Percentiles rank a stretch among this genome's conserved stretches.
These are phyloP conservation scores for Infundibulicybe gibba DNA, from an alignment of 768 basidiomycete species.

Conservation along the genomic window DNA sequence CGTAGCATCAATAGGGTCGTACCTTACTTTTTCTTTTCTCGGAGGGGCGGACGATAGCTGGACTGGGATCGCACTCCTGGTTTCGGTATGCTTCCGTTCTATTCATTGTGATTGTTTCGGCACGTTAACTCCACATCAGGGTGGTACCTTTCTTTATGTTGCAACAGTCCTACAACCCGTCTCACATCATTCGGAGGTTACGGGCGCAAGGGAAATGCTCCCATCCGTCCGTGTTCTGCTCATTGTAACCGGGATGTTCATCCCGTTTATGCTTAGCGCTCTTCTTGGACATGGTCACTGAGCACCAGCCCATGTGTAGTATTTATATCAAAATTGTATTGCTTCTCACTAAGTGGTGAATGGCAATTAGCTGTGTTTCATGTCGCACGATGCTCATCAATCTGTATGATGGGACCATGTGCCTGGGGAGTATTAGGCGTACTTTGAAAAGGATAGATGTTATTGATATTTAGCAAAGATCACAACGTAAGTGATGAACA, in stretches of 20 bases:
- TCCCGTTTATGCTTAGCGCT: conserved; percentile 58
- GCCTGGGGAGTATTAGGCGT: no score
- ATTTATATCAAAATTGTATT: no score
- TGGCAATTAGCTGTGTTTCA: no score
- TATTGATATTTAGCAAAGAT: no score
- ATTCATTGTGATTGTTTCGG: background rate
- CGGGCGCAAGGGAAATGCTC: conserved; percentile 38
- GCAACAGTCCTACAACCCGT: conserved; percentile 86
- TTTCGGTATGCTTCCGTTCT: conserved; percentile 59
- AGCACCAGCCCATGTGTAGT: background rate
- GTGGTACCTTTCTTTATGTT: conserved; percentile 93
- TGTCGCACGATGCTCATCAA: no score
- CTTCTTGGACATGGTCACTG: conserved; percentile 63
- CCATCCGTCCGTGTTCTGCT: conserved; percentile 45
- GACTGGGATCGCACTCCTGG: conserved; percentile 75
- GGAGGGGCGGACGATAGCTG: conserved; percentile 45
- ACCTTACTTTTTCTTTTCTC: conserved; percentile 55
- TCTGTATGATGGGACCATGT: no score
- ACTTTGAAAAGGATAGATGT: no score
- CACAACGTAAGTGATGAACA: no score
- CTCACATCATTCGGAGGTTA: conserved; percentile 37
- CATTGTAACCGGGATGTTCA: conserved; percentile 65
- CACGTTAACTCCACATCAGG: conserved; percentile 37
- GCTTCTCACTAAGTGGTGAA: no score
- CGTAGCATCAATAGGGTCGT: conserved; percentile 74